These are phyloP conservation scores for Tilletia caries DNA, from an alignment of 1,284 basidiomycete species.

Conservation along the genomic window DNA sequence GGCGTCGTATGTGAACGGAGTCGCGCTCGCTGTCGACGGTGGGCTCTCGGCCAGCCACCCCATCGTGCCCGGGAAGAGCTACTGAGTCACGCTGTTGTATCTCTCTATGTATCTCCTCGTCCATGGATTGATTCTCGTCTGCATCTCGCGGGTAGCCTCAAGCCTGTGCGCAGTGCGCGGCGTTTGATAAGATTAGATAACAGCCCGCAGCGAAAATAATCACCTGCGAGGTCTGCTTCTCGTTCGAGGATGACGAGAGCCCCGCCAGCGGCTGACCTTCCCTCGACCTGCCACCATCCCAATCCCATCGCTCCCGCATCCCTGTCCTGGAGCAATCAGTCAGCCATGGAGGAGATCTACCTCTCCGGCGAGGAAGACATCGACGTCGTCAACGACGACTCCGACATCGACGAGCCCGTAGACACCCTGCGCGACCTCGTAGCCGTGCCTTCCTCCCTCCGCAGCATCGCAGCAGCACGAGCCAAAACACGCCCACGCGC, in stretches of 20 bases:
- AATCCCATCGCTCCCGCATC: not conserved
- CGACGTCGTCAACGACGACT: not conserved
- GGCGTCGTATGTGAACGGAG: conserved; percentile 84
- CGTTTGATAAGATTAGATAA: not conserved
- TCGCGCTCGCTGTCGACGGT: conserved; percentile 81
- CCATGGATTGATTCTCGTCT: no score
- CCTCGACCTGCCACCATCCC: no score
- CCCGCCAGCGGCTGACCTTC: no score
- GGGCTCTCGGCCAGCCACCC: conserved; percentile 73
- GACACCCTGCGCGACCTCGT: not conserved
- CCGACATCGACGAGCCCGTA: not conserved
- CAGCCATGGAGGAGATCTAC: not conserved
- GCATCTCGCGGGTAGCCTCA: no score
- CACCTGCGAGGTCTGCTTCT: not conserved
- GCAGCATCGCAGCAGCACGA: not conserved
- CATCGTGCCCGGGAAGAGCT: conserved; percentile 64
- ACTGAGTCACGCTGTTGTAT: conserved; percentile 19
- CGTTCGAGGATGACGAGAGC: no score
- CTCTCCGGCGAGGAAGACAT: conserved; percentile 2
- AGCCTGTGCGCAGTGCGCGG: no score
- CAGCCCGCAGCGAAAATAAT: no score
- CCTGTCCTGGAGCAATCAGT: not conserved
- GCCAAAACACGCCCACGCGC: not conserved
- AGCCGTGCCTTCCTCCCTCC: not conserved
- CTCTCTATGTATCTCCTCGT: no score